Percentiles rank a stretch among this genome's conserved stretches.
Conservation (phyloP, 2,329 filamentous ascomycete genomes). For the Claviceps pazoutovae region DNA sequence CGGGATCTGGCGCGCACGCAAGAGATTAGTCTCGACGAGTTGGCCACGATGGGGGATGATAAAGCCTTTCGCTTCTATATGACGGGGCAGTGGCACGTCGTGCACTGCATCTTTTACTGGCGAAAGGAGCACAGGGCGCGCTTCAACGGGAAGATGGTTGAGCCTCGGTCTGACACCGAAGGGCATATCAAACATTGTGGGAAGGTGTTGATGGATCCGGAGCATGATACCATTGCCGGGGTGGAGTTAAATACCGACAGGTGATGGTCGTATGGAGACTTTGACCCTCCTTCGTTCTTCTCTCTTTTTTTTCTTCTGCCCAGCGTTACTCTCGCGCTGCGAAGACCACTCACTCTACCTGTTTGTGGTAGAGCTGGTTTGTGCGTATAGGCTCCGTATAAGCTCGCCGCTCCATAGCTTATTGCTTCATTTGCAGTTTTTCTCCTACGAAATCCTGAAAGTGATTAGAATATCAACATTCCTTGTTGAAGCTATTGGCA, state of each 20-base stretch:
- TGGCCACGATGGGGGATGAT: conserved; percentile 9
- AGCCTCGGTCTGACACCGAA: neutral
- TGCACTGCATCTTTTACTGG: conserved; percentile 22
- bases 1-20: conserved; percentile 9
- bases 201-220: neutral
- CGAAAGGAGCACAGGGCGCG: conserved; percentile 10
- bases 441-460: too few relatives aligned
- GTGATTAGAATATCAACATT: too few relatives aligned
- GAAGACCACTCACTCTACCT: too few relatives aligned
- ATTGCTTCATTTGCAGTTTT: too few relatives aligned
- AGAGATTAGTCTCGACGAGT: conserved; percentile 9
- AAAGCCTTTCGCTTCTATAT: conserved; percentile 9
- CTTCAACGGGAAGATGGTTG: neutral
- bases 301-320: too few relatives aligned
- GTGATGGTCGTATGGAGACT: neutral
- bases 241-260: neutral
- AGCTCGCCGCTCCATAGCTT: too few relatives aligned
- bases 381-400: too few relatives aligned
- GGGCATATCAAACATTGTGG: neutral
- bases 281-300: too few relatives aligned
- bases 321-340: too few relatives aligned
- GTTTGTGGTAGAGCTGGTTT: too few relatives aligned
- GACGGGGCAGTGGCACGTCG: conserved; percentile 16
- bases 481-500: too few relatives aligned
- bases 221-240: neutral